A percentile compares a stretch with the other conserved stretches of the same genome.
Conservation (phyloP, 2,329 filamentous ascomycete species). For the Xylaria sp. region DNA sequence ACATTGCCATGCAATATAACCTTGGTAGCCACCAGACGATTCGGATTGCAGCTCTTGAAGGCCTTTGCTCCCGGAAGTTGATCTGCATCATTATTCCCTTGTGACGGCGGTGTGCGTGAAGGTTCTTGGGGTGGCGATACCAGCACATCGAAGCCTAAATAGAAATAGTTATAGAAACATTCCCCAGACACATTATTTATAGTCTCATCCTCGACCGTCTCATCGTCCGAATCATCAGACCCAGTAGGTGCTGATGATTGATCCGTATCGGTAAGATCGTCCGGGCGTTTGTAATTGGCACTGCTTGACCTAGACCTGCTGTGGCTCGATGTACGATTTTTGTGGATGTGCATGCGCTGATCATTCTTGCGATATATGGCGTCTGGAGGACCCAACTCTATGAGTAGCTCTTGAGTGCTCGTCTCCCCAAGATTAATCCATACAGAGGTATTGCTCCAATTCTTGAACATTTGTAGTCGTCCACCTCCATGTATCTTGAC, state of each 20-base stretch:
- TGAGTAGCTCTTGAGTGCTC: constrained; percentile 89
- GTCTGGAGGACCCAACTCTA: constrained; percentile 91
- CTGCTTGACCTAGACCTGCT: constrained; percentile 60
- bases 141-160: constrained; percentile 91
- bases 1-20: constrained; percentile 95
- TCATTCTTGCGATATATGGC: constrained; percentile 94
- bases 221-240: constrained; percentile 75
- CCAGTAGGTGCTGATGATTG: constrained; percentile 78
- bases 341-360: constrained; percentile 87
- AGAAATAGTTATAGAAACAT: constrained; percentile 97
- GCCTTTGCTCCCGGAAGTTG: constrained; percentile 46
- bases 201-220: constrained; percentile 66
- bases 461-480: constrained; percentile 79
- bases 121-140: constrained; percentile 80
- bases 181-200: constrained; percentile 71
- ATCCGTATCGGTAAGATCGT: constrained; percentile 76
- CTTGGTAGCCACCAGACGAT: constrained; percentile 86
- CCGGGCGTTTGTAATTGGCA: constrained; percentile 58
- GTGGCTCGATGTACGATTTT: constrained; percentile 66
- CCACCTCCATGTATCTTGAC: constrained; percentile 83
- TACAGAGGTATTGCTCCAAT: constrained; percentile 73
- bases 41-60: constrained; percentile 59
- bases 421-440: constrained; percentile 85
- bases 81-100: constrained; percentile 43
- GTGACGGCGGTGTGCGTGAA: constrained; percentile 71